Evolutionary conservation across 345 rosid species (phyloP), one percentile per base, ranked within the genome.

Genomic region (Geranium rotundifolium): DNA sequence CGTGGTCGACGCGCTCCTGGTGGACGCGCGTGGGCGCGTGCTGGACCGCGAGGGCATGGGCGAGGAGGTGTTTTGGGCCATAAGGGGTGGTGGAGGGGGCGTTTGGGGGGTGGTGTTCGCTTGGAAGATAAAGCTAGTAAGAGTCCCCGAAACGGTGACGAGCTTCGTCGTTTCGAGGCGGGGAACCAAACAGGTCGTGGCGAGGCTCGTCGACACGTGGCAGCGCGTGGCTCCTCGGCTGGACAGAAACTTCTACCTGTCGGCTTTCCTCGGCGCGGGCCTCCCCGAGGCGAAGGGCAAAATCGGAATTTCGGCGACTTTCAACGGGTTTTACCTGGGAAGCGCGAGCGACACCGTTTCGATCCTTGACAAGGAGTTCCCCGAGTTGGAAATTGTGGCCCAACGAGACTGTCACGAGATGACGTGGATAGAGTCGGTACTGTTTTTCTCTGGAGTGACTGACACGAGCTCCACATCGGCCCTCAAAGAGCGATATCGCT

Each of bases 1-100:
- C 50, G 77, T 84, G 39, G 67, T 76, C 23, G 85, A 84, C 57
- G 89, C 83, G 2, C 72, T 70, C 7, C 73, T 82, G 7, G 39
- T 84, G 18, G 79, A 78, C 55, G 73, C 77, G 0, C 57, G 62
- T 0, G 86, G 86, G 2, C 61, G 57, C 41, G 19, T 78, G 59
- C 50, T 76, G 14, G 72, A 84, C 63, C 63, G 77, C 41, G 16
- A 67, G 56, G 56, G 72, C 23, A 84, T 84, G 89, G 86, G 90
- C 18, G 85, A 80, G 66, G 86, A 82, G 10, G 78, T 82, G 15
- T 84, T 82, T 63, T 84, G 90, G 89, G 86, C 86, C 3, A 76
- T 84, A 17, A 71, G 86, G 63, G 88, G 88, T 0, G 87, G 90
- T 0, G 86, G 87, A 0, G 85, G 83, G 0, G 85, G 84, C 7